Base-by-base conservation (phyloP, 2,329 filamentous ascomycete species). In the Penicillium sp. region DNA sequence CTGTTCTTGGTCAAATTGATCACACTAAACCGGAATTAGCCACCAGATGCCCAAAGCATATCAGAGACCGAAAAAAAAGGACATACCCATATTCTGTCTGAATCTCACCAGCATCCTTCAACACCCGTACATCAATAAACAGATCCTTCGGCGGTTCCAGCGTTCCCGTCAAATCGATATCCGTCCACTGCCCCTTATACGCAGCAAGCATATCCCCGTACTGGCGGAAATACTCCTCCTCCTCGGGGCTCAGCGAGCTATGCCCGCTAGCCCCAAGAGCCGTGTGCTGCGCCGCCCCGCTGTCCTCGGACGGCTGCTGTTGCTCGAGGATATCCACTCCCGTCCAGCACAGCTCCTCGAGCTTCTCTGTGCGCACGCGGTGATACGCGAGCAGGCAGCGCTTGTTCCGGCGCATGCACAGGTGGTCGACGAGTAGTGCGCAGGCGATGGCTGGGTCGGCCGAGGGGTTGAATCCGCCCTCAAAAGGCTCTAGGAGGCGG, bases 1-100 rank as follows among this genome's bases (percentile, higher is more conserved):
- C 90, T 96, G 70, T 98, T 97, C 71, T 95, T 97, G 33, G 89
- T 95, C 73, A 98, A 78, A 53, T 87, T 97, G 62, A 98, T 96
- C 12, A 90, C 87, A 15, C 89, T 95, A 49, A 56, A 29, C 38
- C 37, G 26, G 6, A 19, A 35, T 41, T 41, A 50, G 31, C 31
- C 13, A 34, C 8, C 6, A 15, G 2, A 24, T 32, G 2, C 4
- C 9, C 22, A 21, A 17, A 19, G 0, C 8, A 24, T 17, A 5
- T 4, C 15, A 34, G 6, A n/a, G 15, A 26, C 0, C 4, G 19
- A 26, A 39, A 24, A 5, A 15, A 44, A 28, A 26, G 38, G 42
- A 75, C 84, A 69, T 77, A 95, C 86, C 93, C 93, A 66, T 98
- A 98, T 76, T 98, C 94, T 0, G 93, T 98, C 73, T 98, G 91